Evolutionary conservation across 1,284 basidiomycete genomes (phyloP).

Genomic region (Fomitopsis palustris): DNA sequence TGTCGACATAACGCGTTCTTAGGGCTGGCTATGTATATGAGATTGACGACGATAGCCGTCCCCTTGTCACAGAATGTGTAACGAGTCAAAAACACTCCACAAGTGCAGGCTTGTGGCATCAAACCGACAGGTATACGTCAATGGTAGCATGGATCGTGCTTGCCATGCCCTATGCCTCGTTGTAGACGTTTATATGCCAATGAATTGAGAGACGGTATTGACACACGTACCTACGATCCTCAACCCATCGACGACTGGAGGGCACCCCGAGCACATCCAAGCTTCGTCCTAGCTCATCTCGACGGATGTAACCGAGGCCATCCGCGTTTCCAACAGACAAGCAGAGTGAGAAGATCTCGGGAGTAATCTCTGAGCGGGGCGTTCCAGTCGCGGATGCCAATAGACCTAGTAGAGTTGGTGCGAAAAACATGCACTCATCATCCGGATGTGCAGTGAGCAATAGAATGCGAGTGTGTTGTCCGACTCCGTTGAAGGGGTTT

Average conservation of each 20-base stretch:
- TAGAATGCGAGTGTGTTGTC: slow-evolving; percentile 38
- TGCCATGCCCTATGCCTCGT: too few relatives aligned
- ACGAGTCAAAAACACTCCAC: too few relatives aligned
- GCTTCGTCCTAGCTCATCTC: slow-evolving; percentile 64
- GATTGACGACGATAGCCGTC: too few relatives aligned
- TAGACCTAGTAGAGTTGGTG: slow-evolving; percentile 69
- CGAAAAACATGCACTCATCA: slow-evolving; percentile 93
- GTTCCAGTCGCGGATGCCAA: slow-evolving; percentile 2
- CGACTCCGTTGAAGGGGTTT: not conserved
- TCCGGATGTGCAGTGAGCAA: slow-evolving; percentile 88
- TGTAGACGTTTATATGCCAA: too few relatives aligned
- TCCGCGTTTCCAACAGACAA: slow-evolving; percentile 76
- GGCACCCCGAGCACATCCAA: slow-evolving; percentile 72
- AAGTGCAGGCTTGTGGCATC: too few relatives aligned
- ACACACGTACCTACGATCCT: slow-evolving; percentile 70
- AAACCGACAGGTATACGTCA: too few relatives aligned
- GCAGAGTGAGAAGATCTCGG: slow-evolving; percentile 51
- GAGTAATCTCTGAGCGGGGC: not conserved
- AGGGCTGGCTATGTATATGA: too few relatives aligned
- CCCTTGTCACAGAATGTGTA: too few relatives aligned
- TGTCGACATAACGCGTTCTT: too few relatives aligned
- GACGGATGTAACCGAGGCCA: slow-evolving; percentile 68
- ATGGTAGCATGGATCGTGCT: too few relatives aligned
- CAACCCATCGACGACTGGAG: slow-evolving; percentile 48
- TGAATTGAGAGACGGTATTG: too few relatives aligned